A percentile compares a stretch with the other conserved stretches of the same genome.
Evolutionary conservation across 371 early-diverging fungal species (phyloP).

Genomic region (Syncephalastrum sp.): DNA sequence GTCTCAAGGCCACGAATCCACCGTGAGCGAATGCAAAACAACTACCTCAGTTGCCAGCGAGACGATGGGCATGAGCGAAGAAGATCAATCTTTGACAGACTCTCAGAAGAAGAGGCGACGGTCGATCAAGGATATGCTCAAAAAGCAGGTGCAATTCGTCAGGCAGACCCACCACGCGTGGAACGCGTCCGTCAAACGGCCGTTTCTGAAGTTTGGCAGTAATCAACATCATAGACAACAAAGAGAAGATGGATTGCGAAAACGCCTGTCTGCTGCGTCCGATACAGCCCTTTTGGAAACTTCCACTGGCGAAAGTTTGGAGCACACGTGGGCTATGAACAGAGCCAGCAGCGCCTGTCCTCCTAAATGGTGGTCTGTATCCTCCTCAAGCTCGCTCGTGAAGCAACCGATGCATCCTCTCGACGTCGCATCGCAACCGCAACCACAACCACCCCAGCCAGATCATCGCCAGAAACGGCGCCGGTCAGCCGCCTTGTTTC

Average conservation of each 20-base stretch:
- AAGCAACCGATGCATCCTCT: constrained; percentile 2
- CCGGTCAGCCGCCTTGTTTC: too few species aligned
- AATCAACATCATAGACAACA: constrained; percentile 4
- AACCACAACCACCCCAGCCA: neutral
- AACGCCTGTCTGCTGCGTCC: too few species aligned
- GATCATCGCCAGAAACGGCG: too few species aligned
- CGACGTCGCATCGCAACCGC: neutral
- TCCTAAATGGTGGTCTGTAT: constrained; percentile 4
- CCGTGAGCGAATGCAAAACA: too few species aligned
- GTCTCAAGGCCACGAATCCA: too few species aligned
- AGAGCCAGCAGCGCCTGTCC: constrained; percentile 2
- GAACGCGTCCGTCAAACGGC: constrained; percentile 16
- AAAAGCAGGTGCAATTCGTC: constrained; percentile 12
- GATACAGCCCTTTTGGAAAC: too few species aligned
- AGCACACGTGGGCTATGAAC: too few species aligned
- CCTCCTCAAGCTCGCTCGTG: constrained; percentile 2
- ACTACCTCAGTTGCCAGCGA: too few species aligned
- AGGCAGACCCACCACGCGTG: constrained; percentile 16
- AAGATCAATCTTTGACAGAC: neutral
- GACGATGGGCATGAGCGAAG: neutral
- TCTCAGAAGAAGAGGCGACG: constrained; percentile 6
- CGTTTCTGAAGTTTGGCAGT: neutral
- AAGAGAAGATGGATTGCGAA: too few species aligned
- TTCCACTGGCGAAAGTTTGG: neutral
- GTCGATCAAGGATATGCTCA: constrained; percentile 1